Conservation (phyloP, 495 filamentous ascomycete genomes). For the Xylaria castorea region DNA sequence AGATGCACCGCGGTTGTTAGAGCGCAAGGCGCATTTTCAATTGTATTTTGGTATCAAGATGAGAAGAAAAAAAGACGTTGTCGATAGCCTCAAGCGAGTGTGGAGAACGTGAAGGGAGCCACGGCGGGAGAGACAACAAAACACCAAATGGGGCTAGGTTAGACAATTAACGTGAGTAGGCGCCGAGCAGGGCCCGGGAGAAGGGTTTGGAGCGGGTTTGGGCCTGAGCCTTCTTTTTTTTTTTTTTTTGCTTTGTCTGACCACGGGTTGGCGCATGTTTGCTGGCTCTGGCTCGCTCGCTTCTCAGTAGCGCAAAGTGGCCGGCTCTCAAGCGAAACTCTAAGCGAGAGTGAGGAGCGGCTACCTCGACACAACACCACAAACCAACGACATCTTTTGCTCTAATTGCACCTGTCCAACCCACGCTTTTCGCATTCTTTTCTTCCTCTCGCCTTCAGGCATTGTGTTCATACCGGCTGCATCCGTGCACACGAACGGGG, state of each 20-base stretch:
- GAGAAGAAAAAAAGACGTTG: conserved; percentile 14
- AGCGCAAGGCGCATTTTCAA: background rate
- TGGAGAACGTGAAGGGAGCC: conserved; percentile 4
- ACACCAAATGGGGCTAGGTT: conserved; percentile 27
- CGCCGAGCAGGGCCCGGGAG: background rate
- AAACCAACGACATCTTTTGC: conserved; percentile 18
- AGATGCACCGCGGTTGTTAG: conserved; percentile 25
- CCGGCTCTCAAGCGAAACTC: conserved; percentile 35
- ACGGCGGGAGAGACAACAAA: conserved; percentile 20
- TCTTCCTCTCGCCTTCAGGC: conserved; percentile 26
- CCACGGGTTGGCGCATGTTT: conserved; percentile 30
- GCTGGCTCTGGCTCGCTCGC: conserved; percentile 38
- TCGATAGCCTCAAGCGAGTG: conserved; percentile 16
- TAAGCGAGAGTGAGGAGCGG: conserved; percentile 32
- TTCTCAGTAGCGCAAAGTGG: conserved; percentile 44
- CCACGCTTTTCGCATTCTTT: conserved; percentile 22
- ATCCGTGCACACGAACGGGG: conserved; percentile 10
- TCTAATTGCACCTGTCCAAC: conserved; percentile 26
- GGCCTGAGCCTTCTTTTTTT: conserved; percentile 13
- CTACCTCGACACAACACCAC: conserved; percentile 28
- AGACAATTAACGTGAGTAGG: conserved; percentile 23
- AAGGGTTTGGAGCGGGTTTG: conserved; percentile 19
- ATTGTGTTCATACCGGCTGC: conserved; percentile 16
- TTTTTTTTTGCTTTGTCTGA: conserved; percentile 25
- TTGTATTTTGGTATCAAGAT: background rate